phyloP scores from a whole-genome alignment of 306 rosid species.

The Senna siamea region DNA sequence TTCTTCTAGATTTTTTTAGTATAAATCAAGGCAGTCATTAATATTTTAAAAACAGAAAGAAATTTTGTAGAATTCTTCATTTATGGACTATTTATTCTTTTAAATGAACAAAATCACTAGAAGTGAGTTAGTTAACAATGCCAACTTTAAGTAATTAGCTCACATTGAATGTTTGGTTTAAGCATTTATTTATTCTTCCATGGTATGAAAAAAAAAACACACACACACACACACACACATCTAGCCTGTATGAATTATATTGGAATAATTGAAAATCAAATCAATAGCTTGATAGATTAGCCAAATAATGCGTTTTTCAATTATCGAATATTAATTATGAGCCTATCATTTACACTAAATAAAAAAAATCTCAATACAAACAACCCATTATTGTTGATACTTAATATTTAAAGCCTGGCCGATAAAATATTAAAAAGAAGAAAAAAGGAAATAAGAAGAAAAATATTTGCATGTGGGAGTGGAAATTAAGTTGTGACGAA shows the following conservation, averaged over 20 bases:
- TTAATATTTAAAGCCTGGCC: not conserved
- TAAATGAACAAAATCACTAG: not conserved
- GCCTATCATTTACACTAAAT: not conserved
- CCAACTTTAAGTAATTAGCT: not conserved
- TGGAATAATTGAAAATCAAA: not conserved
- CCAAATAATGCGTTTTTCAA: not conserved
- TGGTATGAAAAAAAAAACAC: no score
- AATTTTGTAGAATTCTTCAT: not conserved
- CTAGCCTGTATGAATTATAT: no score
- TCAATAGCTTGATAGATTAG: not conserved
- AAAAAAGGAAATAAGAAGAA: not conserved
- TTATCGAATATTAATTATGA: not conserved
- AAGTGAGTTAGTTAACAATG: not conserved
- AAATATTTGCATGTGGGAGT: constrained; percentile 34
- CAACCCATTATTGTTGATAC: not conserved
- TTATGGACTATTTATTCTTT: no score
- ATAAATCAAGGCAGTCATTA: no score
- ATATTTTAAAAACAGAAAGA: no score
- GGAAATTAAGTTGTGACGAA: constrained; percentile 30
- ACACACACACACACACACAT: no score
- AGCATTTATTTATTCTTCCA: not conserved
- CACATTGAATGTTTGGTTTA: not conserved
- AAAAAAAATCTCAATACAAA: not conserved
- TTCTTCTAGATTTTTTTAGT: no score
- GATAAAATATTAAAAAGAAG: not conserved